These are phyloP conservation scores for Immersiporthe knoxdaviesiana DNA, from an alignment of 2,329 filamentous ascomycete species.

Conservation along the genomic window DNA sequence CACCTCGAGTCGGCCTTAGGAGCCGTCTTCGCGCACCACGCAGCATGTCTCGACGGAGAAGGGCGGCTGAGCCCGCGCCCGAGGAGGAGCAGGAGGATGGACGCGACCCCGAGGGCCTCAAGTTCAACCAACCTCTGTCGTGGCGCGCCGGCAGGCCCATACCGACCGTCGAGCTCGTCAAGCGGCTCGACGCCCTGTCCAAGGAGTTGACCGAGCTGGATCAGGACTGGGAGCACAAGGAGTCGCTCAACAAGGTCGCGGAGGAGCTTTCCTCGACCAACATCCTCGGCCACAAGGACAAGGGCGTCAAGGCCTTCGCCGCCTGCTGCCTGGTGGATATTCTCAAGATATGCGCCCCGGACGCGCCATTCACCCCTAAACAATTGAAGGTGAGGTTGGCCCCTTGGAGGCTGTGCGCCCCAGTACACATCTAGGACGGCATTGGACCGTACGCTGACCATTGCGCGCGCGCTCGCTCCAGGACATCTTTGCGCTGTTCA, in stretches of 20 bases:
- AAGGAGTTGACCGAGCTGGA: constrained; percentile 85
- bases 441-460: constrained; percentile 2
- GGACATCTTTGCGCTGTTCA: constrained; percentile 92
- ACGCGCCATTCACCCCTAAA: constrained; percentile 88
- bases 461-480: constrained; percentile 41
- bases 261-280: constrained; percentile 83
- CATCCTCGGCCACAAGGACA: constrained; percentile 88
- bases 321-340: constrained; percentile 92
- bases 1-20: not conserved
- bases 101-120: constrained; percentile 55
- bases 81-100: constrained; percentile 44
- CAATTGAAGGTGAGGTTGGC: constrained; percentile 78
- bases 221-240: constrained; percentile 80
- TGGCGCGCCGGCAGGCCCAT: constrained; percentile 94
- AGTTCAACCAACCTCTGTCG: constrained; percentile 84
- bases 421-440: not conserved
- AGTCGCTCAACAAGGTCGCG: constrained; percentile 82
- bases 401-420: not conserved
- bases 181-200: constrained; percentile 77
- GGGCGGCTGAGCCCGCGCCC: constrained; percentile 36
- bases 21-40: constrained; percentile 18
- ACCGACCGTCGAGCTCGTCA: constrained; percentile 77
- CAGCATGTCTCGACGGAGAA: constrained; percentile 46
- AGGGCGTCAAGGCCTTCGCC: constrained; percentile 86
- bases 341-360: constrained; percentile 86